phyloP scores from a whole-genome alignment of 768 basidiomycete species.

The Leccinum aurantiacum region DNA sequence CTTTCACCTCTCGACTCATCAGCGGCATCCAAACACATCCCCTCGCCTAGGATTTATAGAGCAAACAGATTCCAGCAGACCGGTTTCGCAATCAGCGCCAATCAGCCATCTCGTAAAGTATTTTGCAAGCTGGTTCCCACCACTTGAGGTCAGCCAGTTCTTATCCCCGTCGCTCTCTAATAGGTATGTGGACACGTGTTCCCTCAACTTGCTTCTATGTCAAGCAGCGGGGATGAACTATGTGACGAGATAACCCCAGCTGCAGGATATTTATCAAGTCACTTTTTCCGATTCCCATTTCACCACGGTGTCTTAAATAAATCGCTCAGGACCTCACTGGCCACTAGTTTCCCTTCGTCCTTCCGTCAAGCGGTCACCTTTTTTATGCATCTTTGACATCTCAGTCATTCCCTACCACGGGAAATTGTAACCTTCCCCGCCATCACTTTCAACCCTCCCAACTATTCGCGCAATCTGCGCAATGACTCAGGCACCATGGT shows the following conservation, averaged over 20 bases:
- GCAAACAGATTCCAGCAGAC: conserved; percentile 1
- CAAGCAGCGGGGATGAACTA: conserved; percentile 20
- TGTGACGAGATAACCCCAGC: conserved; percentile 12
- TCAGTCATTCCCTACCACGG: conserved; percentile 11
- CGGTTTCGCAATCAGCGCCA: conserved; percentile 5
- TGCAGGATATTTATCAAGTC: conserved; percentile 12
- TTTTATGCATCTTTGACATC: conserved; percentile 18
- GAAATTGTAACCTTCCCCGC: conserved; percentile 5
- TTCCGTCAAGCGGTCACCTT: conserved; percentile 2
- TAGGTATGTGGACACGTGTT: conserved; percentile 24
- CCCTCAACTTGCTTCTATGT: conserved; percentile 11
- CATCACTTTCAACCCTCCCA: not conserved
- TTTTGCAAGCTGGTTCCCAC: conserved; percentile 19
- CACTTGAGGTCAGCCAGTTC: conserved; percentile 5
- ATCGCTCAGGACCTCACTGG: conserved; percentile 10
- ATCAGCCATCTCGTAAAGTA: conserved; percentile 27
- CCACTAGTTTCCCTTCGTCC: conserved; percentile 3
- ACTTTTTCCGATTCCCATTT: conserved; percentile 11
- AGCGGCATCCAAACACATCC: not conserved
- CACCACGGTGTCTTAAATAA: conserved; percentile 21
- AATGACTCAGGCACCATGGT: conserved; percentile 17
- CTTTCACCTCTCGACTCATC: conserved; percentile 1
- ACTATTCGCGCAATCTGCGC: not conserved
- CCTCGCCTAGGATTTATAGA: not conserved
- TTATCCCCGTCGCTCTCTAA: conserved; percentile 14